Percentiles rank a stretch among this genome's conserved stretches.
These are phyloP conservation scores for Casaregolazyma suthepensis DNA, from an alignment of 1,139 yeast genomes.

Conservation along the genomic window DNA sequence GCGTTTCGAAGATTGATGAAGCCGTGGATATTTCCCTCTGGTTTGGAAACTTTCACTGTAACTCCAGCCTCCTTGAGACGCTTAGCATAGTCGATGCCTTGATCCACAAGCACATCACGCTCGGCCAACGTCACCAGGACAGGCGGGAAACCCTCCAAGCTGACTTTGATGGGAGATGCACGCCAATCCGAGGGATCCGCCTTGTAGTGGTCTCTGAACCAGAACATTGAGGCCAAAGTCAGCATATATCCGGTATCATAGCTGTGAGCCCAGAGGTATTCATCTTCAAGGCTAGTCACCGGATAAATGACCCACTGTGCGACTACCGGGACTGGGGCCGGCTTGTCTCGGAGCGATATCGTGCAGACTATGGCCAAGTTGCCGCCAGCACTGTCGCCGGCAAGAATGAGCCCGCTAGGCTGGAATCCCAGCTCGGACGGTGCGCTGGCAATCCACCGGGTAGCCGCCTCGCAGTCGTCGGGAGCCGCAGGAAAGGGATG, in stretches of 20 bases:
- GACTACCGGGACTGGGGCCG: background rate
- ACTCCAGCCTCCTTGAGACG: background rate
- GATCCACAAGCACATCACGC: background rate
- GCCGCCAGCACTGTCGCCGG: slow-evolving; percentile 49
- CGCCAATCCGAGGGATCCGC: background rate
- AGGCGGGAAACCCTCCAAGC: background rate
- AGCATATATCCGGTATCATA: background rate
- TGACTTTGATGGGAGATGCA: background rate
- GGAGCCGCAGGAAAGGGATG: slow-evolving; percentile 44
- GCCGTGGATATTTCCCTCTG: background rate
- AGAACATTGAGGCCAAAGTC: background rate
- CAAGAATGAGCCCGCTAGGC: slow-evolving; percentile 37
- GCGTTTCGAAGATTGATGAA: background rate
- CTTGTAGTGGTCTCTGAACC: background rate
- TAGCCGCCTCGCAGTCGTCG: slow-evolving; percentile 41
- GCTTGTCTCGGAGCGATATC: slow-evolving; percentile 27
- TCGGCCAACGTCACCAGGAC: background rate
- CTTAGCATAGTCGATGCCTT: background rate
- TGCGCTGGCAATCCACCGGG: slow-evolving; percentile 22
- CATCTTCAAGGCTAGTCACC: background rate
- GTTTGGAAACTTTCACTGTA: background rate
- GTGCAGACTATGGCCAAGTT: slow-evolving; percentile 37
- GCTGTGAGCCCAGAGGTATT: background rate
- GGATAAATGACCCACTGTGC: background rate
- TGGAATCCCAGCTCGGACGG: slow-evolving; percentile 31